phyloP scores from a whole-genome alignment of 1,284 basidiomycete species.

The Stygiomarasmius scandens region DNA sequence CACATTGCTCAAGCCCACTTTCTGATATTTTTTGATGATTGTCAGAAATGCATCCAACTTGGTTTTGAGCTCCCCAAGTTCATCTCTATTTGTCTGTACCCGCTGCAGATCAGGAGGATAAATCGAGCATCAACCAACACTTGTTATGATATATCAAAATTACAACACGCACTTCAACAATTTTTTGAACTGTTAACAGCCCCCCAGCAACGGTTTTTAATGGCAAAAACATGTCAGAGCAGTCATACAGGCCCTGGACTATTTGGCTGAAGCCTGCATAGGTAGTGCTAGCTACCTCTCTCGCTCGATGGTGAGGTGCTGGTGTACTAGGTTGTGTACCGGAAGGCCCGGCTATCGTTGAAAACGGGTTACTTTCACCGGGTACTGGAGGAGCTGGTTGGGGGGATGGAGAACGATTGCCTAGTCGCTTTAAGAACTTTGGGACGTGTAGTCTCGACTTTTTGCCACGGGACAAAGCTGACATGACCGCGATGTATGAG shows the following conservation, averaged over 20 bases:
- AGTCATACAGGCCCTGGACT: neutral
- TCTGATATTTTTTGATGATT: conserved; percentile 2
- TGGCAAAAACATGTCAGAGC: conserved; percentile 4
- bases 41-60: neutral
- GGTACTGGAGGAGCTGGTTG: neutral
- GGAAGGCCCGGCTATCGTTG: neutral
- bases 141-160: too few species aligned
- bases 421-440: too few species aligned
- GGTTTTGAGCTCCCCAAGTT: conserved; percentile 1
- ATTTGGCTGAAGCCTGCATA: neutral
- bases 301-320: neutral
- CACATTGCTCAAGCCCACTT: neutral
- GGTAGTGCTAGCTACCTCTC: neutral
- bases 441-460: too few species aligned
- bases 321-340: too few species aligned
- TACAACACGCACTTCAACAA: conserved; percentile 3
- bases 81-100: neutral
- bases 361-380: too few species aligned
- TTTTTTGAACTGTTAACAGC: neutral
- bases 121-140: neutral
- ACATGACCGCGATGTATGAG: too few species aligned
- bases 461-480: too few species aligned
- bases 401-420: neutral
- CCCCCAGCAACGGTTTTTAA: conserved; percentile 1
- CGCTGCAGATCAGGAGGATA: neutral